Conservation (phyloP, 169 alveolate genomes). For the Plasmodium cynomolgi region DNA sequence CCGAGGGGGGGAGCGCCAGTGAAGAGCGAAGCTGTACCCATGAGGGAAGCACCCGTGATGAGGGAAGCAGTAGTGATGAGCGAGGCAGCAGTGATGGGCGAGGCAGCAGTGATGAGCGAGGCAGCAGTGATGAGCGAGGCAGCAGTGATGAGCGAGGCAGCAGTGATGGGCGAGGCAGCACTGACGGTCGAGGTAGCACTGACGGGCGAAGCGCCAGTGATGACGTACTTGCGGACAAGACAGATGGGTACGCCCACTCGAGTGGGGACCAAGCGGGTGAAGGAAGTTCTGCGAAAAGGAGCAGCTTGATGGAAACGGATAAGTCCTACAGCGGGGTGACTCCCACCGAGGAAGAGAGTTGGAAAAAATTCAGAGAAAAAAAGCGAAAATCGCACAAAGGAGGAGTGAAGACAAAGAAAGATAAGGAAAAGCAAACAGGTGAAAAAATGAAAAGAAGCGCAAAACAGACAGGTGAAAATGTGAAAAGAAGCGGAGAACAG, state of each 20-base stretch:
- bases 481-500: neutral
- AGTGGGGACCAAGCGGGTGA: neutral
- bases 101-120: neutral
- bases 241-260: neutral
- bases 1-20: slow-evolving; percentile 10
- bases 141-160: neutral
- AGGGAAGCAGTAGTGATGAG: neutral
- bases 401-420: neutral
- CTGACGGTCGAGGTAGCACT: neutral
- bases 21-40: neutral
- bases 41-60: neutral
- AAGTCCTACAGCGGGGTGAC: neutral
- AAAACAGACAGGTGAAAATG: neutral
- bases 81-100: neutral
- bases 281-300: neutral
- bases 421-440: neutral
- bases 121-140: neutral
- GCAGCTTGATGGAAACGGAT: neutral
- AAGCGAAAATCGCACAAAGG: neutral
- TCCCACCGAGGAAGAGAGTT: neutral
- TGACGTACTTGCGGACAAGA: neutral
- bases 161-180: neutral
- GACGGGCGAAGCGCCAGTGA: neutral
- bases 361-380: neutral
- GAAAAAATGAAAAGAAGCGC: neutral